Conservation (phyloP, 345 rosid species). For the Pistacia vera region DNA sequence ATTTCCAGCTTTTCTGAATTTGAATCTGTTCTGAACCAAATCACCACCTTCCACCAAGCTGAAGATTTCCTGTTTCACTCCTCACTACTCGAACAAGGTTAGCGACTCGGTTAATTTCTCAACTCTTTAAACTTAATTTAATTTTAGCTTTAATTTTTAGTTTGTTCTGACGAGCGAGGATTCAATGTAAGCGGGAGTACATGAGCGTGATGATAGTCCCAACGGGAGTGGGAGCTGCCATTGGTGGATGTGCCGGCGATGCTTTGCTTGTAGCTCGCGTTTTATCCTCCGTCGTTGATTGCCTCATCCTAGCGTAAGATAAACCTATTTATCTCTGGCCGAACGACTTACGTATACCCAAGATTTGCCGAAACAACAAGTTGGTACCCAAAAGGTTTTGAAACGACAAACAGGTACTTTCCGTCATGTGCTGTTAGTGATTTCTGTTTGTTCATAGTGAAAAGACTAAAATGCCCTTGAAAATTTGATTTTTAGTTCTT, state of each 20-base stretch:
- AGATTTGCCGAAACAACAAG: no score
- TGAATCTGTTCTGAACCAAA: not conserved
- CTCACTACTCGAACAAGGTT: slow-evolving; percentile 32
- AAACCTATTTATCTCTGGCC: not conserved
- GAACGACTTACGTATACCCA: no score
- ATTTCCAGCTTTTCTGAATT: slow-evolving; percentile 13
- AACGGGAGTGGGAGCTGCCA: slow-evolving; percentile 60
- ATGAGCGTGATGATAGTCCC: slow-evolving; percentile 68
- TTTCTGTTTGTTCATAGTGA: no score
- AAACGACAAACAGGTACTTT: no score
- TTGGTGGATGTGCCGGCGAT: slow-evolving; percentile 71
- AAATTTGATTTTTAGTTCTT: no score
- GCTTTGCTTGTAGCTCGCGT: slow-evolving; percentile 62
- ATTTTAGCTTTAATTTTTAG: no score
- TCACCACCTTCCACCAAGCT: slow-evolving; percentile 19
- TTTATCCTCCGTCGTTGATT: slow-evolving; percentile 60
- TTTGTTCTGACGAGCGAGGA: not conserved
- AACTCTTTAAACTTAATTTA: not conserved
- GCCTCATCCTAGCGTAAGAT: slow-evolving; percentile 60
- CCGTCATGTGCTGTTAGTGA: no score
- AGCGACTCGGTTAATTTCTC: not conserved
- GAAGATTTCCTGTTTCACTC: slow-evolving; percentile 24
- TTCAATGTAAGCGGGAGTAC: slow-evolving; percentile 55
- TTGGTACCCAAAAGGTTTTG: not conserved
- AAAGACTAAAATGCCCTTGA: no score